Percentiles rank a stretch among this genome's conserved stretches.
These are phyloP conservation scores for Cucurbita pepo DNA, from an alignment of 306 rosid species.

Conservation along the genomic window DNA sequence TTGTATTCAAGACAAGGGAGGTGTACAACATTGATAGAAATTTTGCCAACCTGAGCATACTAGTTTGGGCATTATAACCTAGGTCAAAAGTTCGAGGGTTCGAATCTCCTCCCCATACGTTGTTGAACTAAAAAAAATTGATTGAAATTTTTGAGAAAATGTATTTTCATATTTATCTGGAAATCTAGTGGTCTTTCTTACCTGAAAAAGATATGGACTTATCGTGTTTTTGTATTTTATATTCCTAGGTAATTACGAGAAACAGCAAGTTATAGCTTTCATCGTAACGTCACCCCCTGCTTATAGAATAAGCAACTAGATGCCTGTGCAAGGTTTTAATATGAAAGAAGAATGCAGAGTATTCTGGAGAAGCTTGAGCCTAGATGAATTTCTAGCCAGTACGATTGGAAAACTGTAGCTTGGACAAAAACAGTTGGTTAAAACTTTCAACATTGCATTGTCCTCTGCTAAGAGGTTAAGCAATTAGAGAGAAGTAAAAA, in stretches of 20 bases:
- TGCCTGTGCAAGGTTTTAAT: background rate
- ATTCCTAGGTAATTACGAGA: background rate
- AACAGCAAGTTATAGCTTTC: background rate
- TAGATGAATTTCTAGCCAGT: background rate
- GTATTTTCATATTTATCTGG: background rate
- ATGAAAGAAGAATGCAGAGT: background rate
- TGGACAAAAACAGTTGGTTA: background rate
- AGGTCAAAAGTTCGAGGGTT: background rate
- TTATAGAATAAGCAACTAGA: background rate
- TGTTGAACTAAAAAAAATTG: background rate
- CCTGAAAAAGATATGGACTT: background rate
- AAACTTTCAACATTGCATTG: background rate
- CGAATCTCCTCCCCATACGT: background rate
- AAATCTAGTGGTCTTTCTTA: background rate
- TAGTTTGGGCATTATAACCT: background rate
- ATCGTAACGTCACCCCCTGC: background rate
- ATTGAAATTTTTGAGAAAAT: background rate
- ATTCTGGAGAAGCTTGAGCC: background rate
- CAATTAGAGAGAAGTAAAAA: background rate
- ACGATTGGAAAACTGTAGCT: background rate
- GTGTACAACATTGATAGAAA: background rate
- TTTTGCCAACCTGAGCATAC: background rate
- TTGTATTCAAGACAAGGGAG: background rate
- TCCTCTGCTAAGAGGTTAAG: background rate
- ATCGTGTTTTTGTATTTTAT: background rate